Conservation (phyloP, 805 yeast genomes). For the Lipomyces japonicus region DNA sequence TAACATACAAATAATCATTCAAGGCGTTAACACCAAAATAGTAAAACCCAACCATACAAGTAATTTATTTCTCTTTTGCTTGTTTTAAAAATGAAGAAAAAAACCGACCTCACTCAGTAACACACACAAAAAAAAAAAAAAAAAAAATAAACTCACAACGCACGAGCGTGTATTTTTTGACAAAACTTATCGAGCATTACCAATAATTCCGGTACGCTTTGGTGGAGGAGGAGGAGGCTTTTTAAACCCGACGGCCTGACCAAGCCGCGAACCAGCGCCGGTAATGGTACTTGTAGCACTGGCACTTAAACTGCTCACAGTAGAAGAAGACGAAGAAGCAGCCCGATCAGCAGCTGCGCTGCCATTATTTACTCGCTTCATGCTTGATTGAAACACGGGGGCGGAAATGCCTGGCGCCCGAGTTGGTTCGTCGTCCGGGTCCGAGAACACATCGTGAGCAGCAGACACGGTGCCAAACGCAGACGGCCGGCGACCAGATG, state of each 20-base stretch:
- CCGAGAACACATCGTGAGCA: slow-evolving; percentile 1
- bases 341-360: slow-evolving; percentile 13
- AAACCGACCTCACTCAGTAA: neutral
- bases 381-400: slow-evolving; percentile 24
- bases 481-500: neutral
- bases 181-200: slow-evolving; percentile 9
- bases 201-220: slow-evolving; percentile 23
- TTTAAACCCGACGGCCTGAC: slow-evolving; percentile 13
- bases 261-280: slow-evolving; percentile 7
- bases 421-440: slow-evolving; percentile 3
- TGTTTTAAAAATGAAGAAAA: slow-evolving; percentile 1
- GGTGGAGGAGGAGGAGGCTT: slow-evolving; percentile 29
- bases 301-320: neutral
- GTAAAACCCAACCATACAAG: neutral
- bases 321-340: neutral
- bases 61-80: neutral
- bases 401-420: slow-evolving; percentile 11
- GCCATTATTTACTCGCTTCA: slow-evolving; percentile 15
- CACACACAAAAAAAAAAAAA: neutral
- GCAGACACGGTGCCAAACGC: slow-evolving; percentile 7
- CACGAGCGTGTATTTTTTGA: slow-evolving; percentile 11
- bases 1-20: neutral
- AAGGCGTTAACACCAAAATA: slow-evolving; percentile 1
- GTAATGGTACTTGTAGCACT: neutral
- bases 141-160: slow-evolving; percentile 7